These are phyloP conservation scores for Neoscytalidium dimidiatum DNA, from an alignment of 2,329 filamentous ascomycete species.

Conservation along the genomic window DNA sequence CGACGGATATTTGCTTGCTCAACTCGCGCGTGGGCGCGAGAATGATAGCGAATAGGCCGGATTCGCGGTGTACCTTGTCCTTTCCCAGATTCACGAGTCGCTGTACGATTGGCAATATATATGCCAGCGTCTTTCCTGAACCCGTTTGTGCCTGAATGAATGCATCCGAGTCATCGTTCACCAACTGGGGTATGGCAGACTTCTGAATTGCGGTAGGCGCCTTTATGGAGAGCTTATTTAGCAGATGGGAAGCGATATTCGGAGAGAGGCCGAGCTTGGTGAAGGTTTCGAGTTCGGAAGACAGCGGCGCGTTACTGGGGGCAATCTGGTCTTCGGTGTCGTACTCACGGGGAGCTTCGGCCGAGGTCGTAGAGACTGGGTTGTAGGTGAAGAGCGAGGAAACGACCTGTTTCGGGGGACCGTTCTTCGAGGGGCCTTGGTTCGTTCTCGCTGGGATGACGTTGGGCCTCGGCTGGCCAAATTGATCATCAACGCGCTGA, in stretches of 20 bases:
- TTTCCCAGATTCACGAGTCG: conserved; percentile 71
- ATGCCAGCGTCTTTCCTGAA: conserved; percentile 96
- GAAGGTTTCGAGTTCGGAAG: conserved; percentile 82
- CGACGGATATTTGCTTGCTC: conserved; percentile 88
- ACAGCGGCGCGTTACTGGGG: conserved; percentile 88
- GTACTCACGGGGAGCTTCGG: conserved; percentile 49
- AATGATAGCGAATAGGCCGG: conserved; percentile 91
- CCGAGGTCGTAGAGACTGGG: conserved; percentile 67
- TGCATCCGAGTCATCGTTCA: conserved; percentile 81
- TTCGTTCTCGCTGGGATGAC: neutral
- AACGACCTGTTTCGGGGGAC: conserved; percentile 44
- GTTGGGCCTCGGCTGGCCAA: conserved; percentile 1
- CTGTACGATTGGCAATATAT: conserved; percentile 88
- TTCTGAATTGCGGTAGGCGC: conserved; percentile 94
- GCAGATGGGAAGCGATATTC: conserved; percentile 76
- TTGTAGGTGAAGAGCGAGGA: conserved; percentile 94
- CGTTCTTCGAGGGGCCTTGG: neutral
- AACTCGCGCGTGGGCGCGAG: conserved; percentile 91
- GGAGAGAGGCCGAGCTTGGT: conserved; percentile 81
- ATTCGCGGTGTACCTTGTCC: conserved; percentile 70
- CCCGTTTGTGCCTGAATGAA: conserved; percentile 97
- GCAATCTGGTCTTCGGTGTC: conserved; percentile 54
- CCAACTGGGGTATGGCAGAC: conserved; percentile 77
- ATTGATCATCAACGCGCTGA: conserved; percentile 22
- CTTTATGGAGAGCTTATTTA: conserved; percentile 83